A percentile compares a stretch with the other conserved stretches of the same genome.
Conservation (phyloP, 2,329 filamentous ascomycete genomes). For the Delphinella strobiligena region DNA sequence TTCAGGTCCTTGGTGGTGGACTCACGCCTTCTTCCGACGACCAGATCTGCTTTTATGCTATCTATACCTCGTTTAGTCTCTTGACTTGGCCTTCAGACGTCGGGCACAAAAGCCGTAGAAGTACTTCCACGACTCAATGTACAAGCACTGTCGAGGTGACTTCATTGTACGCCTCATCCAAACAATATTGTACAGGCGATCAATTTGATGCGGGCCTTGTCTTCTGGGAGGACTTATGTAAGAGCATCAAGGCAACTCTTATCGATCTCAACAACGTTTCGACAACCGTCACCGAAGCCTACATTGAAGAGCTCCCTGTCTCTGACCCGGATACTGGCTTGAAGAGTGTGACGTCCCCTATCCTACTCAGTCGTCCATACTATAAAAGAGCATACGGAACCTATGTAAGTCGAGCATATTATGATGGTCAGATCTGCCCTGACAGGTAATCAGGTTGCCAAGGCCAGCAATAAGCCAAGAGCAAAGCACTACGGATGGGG, state of each 20-base stretch:
- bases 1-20: too few species aligned
- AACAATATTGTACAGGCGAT: background rate
- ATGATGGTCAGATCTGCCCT: too few species aligned
- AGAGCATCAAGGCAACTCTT: background rate
- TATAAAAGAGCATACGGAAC: background rate
- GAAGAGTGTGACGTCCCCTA: background rate
- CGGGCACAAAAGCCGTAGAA: background rate
- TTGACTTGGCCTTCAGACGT: background rate
- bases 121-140: background rate
- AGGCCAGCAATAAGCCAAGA: background rate
- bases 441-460: background rate
- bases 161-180: background rate
- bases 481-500: background rate
- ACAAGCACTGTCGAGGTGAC: background rate
- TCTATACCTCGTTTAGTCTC: background rate
- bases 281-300: background rate
- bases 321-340: background rate
- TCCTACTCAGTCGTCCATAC: background rate
- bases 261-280: background rate
- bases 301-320: background rate
- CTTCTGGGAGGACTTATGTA: background rate
- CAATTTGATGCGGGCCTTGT: background rate
- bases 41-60: background rate
- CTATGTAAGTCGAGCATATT: background rate
- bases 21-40: too few species aligned